These are phyloP conservation scores for Firmiana major DNA, from an alignment of 345 rosid genomes.

Conservation along the genomic window DNA sequence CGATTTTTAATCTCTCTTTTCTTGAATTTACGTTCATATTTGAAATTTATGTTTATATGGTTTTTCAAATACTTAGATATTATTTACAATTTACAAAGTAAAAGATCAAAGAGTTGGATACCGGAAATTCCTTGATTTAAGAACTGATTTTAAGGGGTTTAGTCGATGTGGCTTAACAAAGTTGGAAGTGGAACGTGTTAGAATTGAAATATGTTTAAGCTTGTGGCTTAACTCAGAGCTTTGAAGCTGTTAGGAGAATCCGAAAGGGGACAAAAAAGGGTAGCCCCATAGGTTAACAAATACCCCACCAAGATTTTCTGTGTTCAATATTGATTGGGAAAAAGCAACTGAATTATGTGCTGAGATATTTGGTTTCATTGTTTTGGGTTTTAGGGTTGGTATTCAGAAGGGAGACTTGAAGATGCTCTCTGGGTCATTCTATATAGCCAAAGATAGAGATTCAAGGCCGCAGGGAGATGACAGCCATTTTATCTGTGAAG, in stretches of 20 bases:
- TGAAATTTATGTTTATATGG: neutral
- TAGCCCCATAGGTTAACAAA: neutral
- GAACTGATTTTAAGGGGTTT: neutral
- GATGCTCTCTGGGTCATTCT: conserved; percentile 18
- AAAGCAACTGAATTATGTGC: neutral
- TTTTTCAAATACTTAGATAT: neutral
- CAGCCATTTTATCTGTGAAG: conserved; percentile 16
- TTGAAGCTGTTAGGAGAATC: neutral
- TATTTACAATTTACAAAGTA: neutral
- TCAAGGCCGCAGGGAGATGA: conserved; percentile 16
- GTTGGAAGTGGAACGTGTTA: too few species aligned
- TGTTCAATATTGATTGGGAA: neutral
- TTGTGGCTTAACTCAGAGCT: too few species aligned
- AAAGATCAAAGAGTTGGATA: neutral
- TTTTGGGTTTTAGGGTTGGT: neutral
- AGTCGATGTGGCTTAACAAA: too few species aligned
- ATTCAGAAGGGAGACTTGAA: neutral
- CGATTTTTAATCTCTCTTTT: neutral
- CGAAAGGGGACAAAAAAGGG: neutral
- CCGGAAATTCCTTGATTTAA: neutral
- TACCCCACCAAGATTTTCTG: neutral
- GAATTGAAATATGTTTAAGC: too few species aligned
- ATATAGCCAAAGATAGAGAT: neutral
- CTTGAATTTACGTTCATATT: neutral
- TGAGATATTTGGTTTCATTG: neutral